Evolutionary conservation across 805 yeast species (phyloP).

Genomic region (Barnettozyma californica): DNA sequence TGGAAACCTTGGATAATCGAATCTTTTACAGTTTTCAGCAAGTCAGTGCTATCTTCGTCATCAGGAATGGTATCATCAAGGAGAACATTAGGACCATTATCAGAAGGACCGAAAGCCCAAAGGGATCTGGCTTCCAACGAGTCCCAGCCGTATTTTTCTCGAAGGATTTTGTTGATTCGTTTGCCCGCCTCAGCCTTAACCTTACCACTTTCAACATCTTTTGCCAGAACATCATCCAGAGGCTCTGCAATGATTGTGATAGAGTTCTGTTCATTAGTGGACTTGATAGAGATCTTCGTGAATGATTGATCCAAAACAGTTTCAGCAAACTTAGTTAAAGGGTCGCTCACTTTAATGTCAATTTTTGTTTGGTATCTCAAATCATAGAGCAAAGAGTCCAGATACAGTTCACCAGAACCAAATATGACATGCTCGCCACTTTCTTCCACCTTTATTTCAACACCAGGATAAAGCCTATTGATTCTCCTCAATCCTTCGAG

Average conservation of each 20-base stretch:
- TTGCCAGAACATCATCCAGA: slow-evolving; percentile 45
- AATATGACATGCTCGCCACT: slow-evolving; percentile 79
- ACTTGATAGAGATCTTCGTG: slow-evolving; percentile 57
- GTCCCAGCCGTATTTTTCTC: slow-evolving; percentile 70
- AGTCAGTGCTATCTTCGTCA: slow-evolving; percentile 58
- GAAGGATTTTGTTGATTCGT: slow-evolving; percentile 47
- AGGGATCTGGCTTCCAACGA: slow-evolving; percentile 74
- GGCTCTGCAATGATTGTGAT: slow-evolving; percentile 79
- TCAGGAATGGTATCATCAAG: slow-evolving; percentile 66
- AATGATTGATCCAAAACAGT: slow-evolving; percentile 62
- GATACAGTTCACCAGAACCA: slow-evolving; percentile 83
- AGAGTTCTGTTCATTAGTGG: slow-evolving; percentile 48
- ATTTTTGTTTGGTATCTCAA: slow-evolving; percentile 54
- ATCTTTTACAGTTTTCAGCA: slow-evolving; percentile 41
- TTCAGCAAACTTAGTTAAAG: slow-evolving; percentile 75
- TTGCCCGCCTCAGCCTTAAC: slow-evolving; percentile 30
- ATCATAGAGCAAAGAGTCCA: slow-evolving; percentile 81
- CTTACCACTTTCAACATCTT: slow-evolving; percentile 50
- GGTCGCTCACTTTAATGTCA: slow-evolving; percentile 79
- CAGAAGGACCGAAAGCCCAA: slow-evolving; percentile 70
- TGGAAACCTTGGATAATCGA: slow-evolving; percentile 71
- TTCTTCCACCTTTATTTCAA: slow-evolving; percentile 70
- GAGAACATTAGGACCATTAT: slow-evolving; percentile 45
- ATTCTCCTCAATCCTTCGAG: slow-evolving; percentile 63
- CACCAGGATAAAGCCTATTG: slow-evolving; percentile 59